A percentile compares a stretch with the other conserved stretches of the same genome.
Evolutionary conservation across 2,329 filamentous ascomycete species (phyloP).

Genomic region (Aspergillus sp.): DNA sequence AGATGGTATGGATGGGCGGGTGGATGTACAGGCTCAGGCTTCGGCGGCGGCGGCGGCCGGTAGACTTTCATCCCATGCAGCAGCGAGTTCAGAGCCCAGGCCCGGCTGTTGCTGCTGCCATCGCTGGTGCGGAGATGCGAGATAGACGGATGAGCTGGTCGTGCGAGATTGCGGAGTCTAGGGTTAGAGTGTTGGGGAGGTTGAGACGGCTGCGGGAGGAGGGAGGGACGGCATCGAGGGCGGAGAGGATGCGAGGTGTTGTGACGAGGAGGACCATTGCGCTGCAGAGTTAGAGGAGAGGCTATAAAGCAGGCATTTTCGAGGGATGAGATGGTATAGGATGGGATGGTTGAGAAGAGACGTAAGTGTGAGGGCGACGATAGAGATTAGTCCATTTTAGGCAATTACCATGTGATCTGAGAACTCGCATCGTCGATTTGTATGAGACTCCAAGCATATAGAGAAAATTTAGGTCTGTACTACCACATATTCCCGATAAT

Average conservation of each 20-base stretch:
- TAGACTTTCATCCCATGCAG: slow-evolving; percentile 65
- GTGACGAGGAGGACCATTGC: slow-evolving; percentile 35
- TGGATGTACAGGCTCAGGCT: slow-evolving; percentile 60
- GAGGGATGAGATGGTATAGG: background rate
- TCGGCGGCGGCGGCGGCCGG: slow-evolving; percentile 67
- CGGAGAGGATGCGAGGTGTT: slow-evolving; percentile 31
- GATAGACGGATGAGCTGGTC: slow-evolving; percentile 31
- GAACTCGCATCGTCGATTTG: no score
- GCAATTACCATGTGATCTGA: no score
- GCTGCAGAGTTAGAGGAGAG: no score
- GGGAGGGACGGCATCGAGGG: slow-evolving; percentile 27
- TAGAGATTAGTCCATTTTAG: no score
- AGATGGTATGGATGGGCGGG: background rate
- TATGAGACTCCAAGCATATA: no score
- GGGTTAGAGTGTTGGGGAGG: slow-evolving; percentile 20
- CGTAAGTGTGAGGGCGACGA: background rate
- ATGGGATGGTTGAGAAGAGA: background rate
- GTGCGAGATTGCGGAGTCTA: slow-evolving; percentile 33
- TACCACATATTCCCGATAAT: no score
- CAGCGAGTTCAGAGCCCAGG: slow-evolving; percentile 55
- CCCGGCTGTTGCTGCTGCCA: background rate
- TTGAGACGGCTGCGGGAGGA: slow-evolving; percentile 23
- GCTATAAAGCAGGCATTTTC: no score
- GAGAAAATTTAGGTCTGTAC: no score
- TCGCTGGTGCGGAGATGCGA: slow-evolving; percentile 1